These are phyloP conservation scores for Chlamydomonas asymmetrica DNA, from an alignment of 139 green algal genomes.

Conservation along the genomic window DNA sequence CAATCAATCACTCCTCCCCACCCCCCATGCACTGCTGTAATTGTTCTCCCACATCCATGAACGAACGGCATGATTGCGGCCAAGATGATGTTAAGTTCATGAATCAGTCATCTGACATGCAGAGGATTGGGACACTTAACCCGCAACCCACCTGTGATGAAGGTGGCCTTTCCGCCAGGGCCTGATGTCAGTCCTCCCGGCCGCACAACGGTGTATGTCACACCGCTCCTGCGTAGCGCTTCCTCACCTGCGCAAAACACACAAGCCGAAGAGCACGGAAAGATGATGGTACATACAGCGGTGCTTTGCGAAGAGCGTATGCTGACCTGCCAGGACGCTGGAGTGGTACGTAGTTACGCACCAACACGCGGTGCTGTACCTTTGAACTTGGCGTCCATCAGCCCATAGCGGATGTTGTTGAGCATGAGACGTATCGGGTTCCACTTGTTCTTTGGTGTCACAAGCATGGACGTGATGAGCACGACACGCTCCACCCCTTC, in stretches of 20 bases:
- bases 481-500: conserved; percentile 43
- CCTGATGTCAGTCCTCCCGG: conserved; percentile 52
- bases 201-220: conserved; percentile 64
- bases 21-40: no score
- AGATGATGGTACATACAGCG: no score
- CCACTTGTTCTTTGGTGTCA: conserved; percentile 59
- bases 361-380: conserved; percentile 38
- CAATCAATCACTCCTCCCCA: no score
- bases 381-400: conserved; percentile 73
- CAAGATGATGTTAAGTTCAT: no score
- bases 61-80: no score
- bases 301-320: no score
- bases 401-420: conserved; percentile 70
- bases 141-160: conserved; percentile 8
- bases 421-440: conserved; percentile 68
- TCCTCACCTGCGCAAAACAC: conserved; percentile 67
- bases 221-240: conserved; percentile 47
- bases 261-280: no score
- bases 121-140: neutral
- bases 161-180: neutral
- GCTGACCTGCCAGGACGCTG: neutral
- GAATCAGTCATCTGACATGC: neutral
- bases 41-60: no score
- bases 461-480: conserved; percentile 63
- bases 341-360: neutral